Base-by-base conservation (phyloP, 2,329 filamentous ascomycete genomes). In the Paraphaeosphaeria sporulosa region DNA sequence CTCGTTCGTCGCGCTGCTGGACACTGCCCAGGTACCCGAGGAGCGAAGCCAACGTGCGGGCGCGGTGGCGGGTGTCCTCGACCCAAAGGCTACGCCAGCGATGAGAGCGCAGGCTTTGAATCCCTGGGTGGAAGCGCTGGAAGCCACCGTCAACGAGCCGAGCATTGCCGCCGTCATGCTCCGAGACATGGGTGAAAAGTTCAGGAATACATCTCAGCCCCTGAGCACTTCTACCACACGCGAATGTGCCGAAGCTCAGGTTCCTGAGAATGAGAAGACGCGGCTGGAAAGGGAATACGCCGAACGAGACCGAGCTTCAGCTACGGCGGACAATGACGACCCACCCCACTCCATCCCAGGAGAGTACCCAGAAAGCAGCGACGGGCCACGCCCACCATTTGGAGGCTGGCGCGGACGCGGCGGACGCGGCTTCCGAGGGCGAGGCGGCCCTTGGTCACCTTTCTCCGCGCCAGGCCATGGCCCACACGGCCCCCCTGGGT, bases 121-220 rank as follows among this genome's bases (percentile, higher is more conserved):
- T 53, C 75, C 75, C 1, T 76, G 70, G 69, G 63, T 72, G 15
- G 74, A 74, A 57, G 53, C 63, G 10, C 62, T 77, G 9, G 69
- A 74, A 25, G 60, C 46, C 19, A 64, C 65, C 43, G 68, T 72
- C 6, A 67, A 65, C 13, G 61, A 30, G 34, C 61, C 62, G 13
- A 69, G 63, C 40, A 52, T 60, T 15, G 60, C 64, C 12, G 65
- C 60, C 13, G 30, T 66, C 2, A 38, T 62, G 12, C 25, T 73
- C 50, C 59, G 58, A 10, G 66, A 70, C 34, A 70, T 68, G 67
- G 58, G 59, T 27, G 60, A 65, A 34, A 57, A 54, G 4, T 55
- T 68, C 10, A 55, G 46, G 6, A 38, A 47, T n/a, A 52, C 25
- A 38, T 50, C n/a, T 27, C 17, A 61, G 19, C 19, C 7, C 2